Percentiles rank a stretch among this genome's conserved stretches.
phyloP scores from a whole-genome alignment of 495 filamentous ascomycete genomes.

The Antarctomyces pellizariae region DNA sequence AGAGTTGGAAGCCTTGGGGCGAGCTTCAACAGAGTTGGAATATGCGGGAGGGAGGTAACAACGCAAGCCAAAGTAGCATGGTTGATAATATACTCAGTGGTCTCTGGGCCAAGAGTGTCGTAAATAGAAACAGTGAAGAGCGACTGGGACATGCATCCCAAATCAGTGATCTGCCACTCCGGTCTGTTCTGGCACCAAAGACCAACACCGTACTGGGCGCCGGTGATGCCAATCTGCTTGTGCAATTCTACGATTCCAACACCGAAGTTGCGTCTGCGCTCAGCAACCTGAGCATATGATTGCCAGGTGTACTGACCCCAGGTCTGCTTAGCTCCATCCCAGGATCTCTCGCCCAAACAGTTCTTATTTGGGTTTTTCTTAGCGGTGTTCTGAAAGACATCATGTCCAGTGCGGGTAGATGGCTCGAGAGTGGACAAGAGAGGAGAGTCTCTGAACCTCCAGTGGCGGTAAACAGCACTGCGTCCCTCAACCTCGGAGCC shows the following conservation, averaged over 20 bases:
- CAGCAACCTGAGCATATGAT: constrained; percentile 57
- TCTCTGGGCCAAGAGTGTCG: constrained; percentile 77
- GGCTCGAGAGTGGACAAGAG: constrained; percentile 57
- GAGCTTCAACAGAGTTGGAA: constrained; percentile 67
- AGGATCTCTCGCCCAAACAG: constrained; percentile 67
- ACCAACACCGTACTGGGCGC: constrained; percentile 59
- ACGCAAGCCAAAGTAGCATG: constrained; percentile 59
- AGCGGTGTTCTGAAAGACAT: constrained; percentile 52
- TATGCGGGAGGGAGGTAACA: constrained; percentile 59
- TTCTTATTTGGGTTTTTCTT: constrained; percentile 28
- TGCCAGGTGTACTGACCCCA: constrained; percentile 70
- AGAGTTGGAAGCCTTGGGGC: constrained; percentile 53
- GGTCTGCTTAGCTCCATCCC: constrained; percentile 48
- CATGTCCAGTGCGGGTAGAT: constrained; percentile 45
- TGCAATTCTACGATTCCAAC: constrained; percentile 71
- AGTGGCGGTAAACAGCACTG: constrained; percentile 61
- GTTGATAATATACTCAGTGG: constrained; percentile 88
- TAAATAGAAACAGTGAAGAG: constrained; percentile 87
- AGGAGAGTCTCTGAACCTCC: constrained; percentile 42
- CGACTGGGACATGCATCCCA: constrained; percentile 73
- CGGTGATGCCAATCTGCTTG: constrained; percentile 37
- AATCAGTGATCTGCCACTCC: constrained; percentile 91
- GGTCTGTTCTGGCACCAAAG: constrained; percentile 92
- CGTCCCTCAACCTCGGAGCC: constrained; percentile 51
- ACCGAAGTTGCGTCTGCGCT: constrained; percentile 63